phyloP scores from a whole-genome alignment of 164 flowering plant species.

The Tetrastigma voinierianum region DNA sequence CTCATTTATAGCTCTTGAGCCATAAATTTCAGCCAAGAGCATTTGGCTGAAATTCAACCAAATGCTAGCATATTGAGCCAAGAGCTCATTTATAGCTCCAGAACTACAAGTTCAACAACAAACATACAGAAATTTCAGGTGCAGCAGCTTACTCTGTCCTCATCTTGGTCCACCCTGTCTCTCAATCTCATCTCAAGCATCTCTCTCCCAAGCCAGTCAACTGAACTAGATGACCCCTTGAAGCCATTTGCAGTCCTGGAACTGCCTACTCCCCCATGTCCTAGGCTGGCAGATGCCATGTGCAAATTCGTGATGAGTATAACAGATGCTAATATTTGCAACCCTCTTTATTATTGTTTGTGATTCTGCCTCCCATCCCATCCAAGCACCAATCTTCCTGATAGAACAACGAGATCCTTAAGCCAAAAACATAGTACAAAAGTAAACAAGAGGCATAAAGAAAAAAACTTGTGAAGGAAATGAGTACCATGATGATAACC shows the following conservation, averaged over 20 bases:
- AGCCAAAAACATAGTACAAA: background rate
- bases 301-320: background rate
- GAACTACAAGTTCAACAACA: background rate
- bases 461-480: background rate
- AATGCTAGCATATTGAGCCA: too few species aligned
- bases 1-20: background rate
- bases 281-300: slow-evolving; percentile 79
- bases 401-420: slow-evolving; percentile 11
- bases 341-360: slow-evolving; percentile 6
- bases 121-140: too few species aligned
- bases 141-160: slow-evolving; percentile 59
- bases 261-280: slow-evolving; percentile 84
- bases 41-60: background rate
- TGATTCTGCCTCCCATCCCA: slow-evolving; percentile 21
- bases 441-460: background rate
- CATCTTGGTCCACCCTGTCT: slow-evolving; percentile 69
- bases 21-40: too few species aligned
- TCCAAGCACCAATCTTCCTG: slow-evolving; percentile 37
- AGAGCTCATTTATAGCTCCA: too few species aligned
- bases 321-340: slow-evolving; percentile 22
- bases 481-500: background rate
- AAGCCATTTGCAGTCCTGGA: slow-evolving; percentile 66
- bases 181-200: slow-evolving; percentile 90
- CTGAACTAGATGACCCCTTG: slow-evolving; percentile 79
- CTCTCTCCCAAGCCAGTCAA: slow-evolving; percentile 88